Conservation (phyloP, 2,329 filamentous ascomycete genomes). For the Polytolypa hystricis region DNA sequence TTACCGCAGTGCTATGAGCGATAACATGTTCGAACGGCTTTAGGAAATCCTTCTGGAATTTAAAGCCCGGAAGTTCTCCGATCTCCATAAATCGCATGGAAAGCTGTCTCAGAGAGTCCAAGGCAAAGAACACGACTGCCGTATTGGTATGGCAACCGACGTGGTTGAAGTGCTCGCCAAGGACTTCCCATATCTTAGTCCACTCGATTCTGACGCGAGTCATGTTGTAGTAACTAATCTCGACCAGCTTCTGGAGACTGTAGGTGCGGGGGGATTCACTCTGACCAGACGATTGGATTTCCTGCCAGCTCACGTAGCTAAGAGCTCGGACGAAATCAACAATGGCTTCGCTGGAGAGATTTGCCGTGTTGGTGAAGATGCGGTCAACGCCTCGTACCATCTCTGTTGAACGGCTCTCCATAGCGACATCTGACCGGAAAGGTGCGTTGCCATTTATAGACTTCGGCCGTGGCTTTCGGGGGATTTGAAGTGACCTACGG, state of each 20-base stretch:
- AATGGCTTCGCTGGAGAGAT: constrained; percentile 85
- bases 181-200: constrained; percentile 92
- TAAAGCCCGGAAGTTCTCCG: constrained; percentile 94
- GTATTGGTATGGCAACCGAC: constrained; percentile 96
- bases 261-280: constrained; percentile 94
- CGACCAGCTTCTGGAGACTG: constrained; percentile 93
- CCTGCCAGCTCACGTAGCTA: constrained; percentile 96
- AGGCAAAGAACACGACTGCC: constrained; percentile 90
- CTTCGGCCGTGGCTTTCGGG: constrained; percentile 38
- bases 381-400: constrained; percentile 87
- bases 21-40: constrained; percentile 98
- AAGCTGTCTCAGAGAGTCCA: constrained; percentile 88
- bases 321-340: constrained; percentile 87
- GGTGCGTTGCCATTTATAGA: constrained; percentile 41
- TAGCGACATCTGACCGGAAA: constrained; percentile 69
- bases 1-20: constrained; percentile 78
- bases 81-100: constrained; percentile 99
- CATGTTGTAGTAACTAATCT: constrained; percentile 99
- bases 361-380: constrained; percentile 94
- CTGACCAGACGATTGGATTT: constrained; percentile 92
- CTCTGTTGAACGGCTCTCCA: constrained; percentile 85
- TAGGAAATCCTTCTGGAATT: constrained; percentile 98
- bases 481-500: constrained; percentile 53
- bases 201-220: constrained; percentile 95
- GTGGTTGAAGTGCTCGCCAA: constrained; percentile 97